Evolutionary conservation across 2,329 filamentous ascomycete species (phyloP).

Genomic region (Cladobotryum protrusum): DNA sequence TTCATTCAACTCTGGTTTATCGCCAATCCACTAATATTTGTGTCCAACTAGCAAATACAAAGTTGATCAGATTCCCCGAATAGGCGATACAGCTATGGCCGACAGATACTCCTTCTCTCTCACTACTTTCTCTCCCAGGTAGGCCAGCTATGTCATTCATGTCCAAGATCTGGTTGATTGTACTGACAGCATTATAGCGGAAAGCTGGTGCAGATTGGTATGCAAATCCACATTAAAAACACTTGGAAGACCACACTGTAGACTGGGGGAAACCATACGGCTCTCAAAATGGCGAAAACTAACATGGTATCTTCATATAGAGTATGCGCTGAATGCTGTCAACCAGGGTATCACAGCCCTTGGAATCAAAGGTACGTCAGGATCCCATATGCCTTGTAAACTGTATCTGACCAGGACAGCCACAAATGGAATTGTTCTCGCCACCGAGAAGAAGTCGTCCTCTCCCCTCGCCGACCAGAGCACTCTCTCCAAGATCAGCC

Average conservation of each 20-base stretch:
- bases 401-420: slow-evolving; percentile 46
- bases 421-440: slow-evolving; percentile 97
- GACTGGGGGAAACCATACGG: not conserved
- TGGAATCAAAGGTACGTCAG: slow-evolving; percentile 81
- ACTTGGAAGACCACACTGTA: too few species aligned
- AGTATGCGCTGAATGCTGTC: slow-evolving; percentile 98
- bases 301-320: slow-evolving; percentile 39
- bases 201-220: slow-evolving; percentile 97
- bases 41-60: slow-evolving; percentile 12
- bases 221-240: slow-evolving; percentile 11
- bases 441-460: slow-evolving; percentile 98
- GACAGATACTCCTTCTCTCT: slow-evolving; percentile 99
- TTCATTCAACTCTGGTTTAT: slow-evolving; percentile 15
- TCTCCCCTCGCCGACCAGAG: slow-evolving; percentile 93
- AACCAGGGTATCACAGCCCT: slow-evolving; percentile 98
- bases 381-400: not conserved
- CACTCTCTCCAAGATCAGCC: slow-evolving; percentile 93
- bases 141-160: slow-evolving; percentile 32
- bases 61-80: not conserved
- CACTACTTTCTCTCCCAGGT: slow-evolving; percentile 99
- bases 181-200: slow-evolving; percentile 60
- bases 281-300: not conserved
- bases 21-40: slow-evolving; percentile 17
- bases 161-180: slow-evolving; percentile 12
- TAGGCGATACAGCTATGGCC: slow-evolving; percentile 60